A percentile compares a stretch with the other conserved stretches of the same genome.
These are phyloP conservation scores for Primulina huaijiensis DNA, from an alignment of 257 asterid species.

Conservation along the genomic window DNA sequence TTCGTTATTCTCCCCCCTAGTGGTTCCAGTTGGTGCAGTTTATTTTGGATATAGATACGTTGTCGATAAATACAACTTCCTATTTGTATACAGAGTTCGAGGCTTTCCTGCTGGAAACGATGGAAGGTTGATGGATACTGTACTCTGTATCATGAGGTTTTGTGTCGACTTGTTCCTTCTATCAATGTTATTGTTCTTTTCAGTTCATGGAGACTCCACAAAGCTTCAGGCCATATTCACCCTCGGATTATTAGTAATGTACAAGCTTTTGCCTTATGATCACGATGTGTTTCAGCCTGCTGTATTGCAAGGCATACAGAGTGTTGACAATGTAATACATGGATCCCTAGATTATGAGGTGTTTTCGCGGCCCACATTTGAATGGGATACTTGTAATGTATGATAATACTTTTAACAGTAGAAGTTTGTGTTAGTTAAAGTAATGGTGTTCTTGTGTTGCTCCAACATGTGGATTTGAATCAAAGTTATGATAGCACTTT, in stretches of 20 bases:
- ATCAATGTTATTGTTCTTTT: constrained; percentile 79
- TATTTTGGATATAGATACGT: constrained; percentile 93
- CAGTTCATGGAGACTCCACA: constrained; percentile 71
- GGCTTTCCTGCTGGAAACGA: constrained; percentile 98
- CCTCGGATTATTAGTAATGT: constrained; percentile 66
- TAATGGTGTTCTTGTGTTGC: not conserved
- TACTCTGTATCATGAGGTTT: constrained; percentile 69
- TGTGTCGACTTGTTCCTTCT: constrained; percentile 76
- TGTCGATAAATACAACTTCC: constrained; percentile 94
- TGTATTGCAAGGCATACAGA: constrained; percentile 68
- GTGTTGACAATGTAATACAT: constrained; percentile 56
- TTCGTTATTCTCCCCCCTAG: constrained; percentile 88
- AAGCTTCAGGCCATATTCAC: constrained; percentile 98
- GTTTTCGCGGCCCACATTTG: constrained; percentile 79
- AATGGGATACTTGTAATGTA: constrained; percentile 78
- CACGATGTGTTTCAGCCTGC: constrained; percentile 59
- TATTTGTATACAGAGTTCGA: constrained; percentile 85
- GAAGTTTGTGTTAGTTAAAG: constrained; percentile 21
- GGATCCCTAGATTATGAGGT: constrained; percentile 90
- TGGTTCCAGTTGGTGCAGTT: constrained; percentile 86
- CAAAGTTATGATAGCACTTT: not conserved
- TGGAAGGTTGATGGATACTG: constrained; percentile 94
- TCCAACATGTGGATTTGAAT: not conserved
- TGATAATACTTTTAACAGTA: constrained; percentile 30
- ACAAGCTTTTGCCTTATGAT: constrained; percentile 72